Conservation (phyloP, 805 yeast species). For the Vanderwaltozyma polyspora region DNA sequence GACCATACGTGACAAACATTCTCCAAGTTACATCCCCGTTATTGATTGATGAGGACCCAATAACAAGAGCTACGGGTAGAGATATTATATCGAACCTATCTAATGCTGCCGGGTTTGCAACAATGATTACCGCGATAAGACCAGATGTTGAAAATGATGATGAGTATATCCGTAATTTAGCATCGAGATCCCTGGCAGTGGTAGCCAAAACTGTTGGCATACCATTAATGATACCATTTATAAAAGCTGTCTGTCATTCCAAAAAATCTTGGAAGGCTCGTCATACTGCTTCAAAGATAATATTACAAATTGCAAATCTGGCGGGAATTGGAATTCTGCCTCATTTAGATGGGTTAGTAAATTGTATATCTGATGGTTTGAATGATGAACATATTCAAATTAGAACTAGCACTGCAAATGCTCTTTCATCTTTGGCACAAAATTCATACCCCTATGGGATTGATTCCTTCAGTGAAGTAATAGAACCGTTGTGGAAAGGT, state of each 20-base stretch:
- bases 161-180: constrained; percentile 64
- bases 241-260: constrained; percentile 68
- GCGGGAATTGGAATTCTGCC: constrained; percentile 71
- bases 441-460: constrained; percentile 81
- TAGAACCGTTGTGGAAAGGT: constrained; percentile 78
- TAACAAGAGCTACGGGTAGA: constrained; percentile 66
- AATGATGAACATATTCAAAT: constrained; percentile 60
- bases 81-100: constrained; percentile 67
- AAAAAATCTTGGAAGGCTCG: constrained; percentile 72
- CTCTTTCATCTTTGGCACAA: constrained; percentile 68
- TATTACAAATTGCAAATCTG: constrained; percentile 63
- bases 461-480: constrained; percentile 63
- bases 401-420: constrained; percentile 57
- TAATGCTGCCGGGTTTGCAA: constrained; percentile 72
- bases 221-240: constrained; percentile 60
- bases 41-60: constrained; percentile 64
- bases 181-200: constrained; percentile 74
- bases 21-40: constrained; percentile 68
- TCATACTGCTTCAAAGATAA: constrained; percentile 66
- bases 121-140: constrained; percentile 65
- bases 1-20: constrained; percentile 66
- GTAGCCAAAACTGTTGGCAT: constrained; percentile 74
- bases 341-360: constrained; percentile 52
- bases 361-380: constrained; percentile 46
- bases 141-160: constrained; percentile 77